Conservation (phyloP, 129 eudicot genomes). For the Flaveria trinervia region DNA sequence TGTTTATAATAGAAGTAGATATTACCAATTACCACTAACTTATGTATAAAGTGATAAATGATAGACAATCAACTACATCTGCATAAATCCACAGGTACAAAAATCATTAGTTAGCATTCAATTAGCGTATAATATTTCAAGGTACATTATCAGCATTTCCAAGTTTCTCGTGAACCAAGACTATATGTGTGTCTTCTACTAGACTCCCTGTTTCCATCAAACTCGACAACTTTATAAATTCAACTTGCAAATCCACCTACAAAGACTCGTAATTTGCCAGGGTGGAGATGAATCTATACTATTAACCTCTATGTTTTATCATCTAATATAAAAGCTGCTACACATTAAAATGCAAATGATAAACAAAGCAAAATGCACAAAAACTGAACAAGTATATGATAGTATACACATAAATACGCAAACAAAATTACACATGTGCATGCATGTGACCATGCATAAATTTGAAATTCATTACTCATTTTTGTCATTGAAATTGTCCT, state of each 20-base stretch:
- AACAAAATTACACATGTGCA: not conserved
- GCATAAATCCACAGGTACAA: constrained; percentile 8
- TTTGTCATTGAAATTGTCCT: not conserved
- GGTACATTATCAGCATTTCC: not conserved
- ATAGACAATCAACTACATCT: not conserved
- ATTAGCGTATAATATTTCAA: constrained; percentile 6
- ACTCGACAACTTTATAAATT: not conserved
- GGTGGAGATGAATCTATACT: constrained; percentile 4
- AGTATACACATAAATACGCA: not conserved
- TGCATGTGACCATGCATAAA: not conserved
- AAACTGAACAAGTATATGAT: constrained; percentile 4
- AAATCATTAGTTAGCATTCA: constrained; percentile 19
- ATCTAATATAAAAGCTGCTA: not conserved
- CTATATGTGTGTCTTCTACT: constrained; percentile 2
- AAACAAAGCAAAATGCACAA: constrained; percentile 15
- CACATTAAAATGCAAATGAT: not conserved
- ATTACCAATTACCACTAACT: not conserved
- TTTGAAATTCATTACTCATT: constrained; percentile 2
- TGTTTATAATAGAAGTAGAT: not conserved
- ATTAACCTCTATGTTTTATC: constrained; percentile 2
- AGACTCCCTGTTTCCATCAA: constrained; percentile 5
- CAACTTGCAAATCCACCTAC: not conserved
- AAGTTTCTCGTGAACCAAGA: not conserved
- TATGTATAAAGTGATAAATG: constrained; percentile 11
- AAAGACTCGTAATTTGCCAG: not conserved